Conservation (phyloP, 768 basidiomycete species). For the Boletus sp. region DNA sequence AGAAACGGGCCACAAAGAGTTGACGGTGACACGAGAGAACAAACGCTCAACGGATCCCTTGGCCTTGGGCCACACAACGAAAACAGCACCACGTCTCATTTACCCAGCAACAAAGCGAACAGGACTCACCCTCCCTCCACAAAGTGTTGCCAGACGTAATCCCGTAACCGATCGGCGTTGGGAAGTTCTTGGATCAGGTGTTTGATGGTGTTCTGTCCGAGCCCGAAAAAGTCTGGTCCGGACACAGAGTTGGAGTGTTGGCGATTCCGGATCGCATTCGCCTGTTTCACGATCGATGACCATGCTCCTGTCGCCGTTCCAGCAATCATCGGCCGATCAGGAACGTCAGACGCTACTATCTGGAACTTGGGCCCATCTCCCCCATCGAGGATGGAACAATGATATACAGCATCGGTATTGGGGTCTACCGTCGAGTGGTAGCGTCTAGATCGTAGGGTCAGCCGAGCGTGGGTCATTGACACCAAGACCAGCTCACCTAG, state of each 20-base stretch:
- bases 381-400: slow-evolving; percentile 81
- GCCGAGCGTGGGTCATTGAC: not conserved
- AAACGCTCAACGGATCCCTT: not conserved
- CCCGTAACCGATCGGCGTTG: slow-evolving; percentile 63
- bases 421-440: slow-evolving; percentile 77
- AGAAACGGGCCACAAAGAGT: slow-evolving; percentile 17
- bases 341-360: slow-evolving; percentile 70
- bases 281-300: slow-evolving; percentile 79
- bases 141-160: slow-evolving; percentile 87
- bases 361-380: slow-evolving; percentile 86
- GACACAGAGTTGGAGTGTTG: slow-evolving; percentile 87
- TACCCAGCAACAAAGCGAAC: slow-evolving; percentile 8
- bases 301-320: slow-evolving; percentile 89
- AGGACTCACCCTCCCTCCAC: slow-evolving; percentile 76
- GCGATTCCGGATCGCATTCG: slow-evolving; percentile 75
- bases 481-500: slow-evolving; percentile 45
- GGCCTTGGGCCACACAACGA: slow-evolving; percentile 9
- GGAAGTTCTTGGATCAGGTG: slow-evolving; percentile 85
- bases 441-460: slow-evolving; percentile 43
- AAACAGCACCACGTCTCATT: slow-evolving; percentile 9
- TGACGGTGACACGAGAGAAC: slow-evolving; percentile 11
- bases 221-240: slow-evolving; percentile 84
- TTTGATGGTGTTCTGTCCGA: slow-evolving; percentile 86
- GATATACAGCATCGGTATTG: slow-evolving; percentile 64
- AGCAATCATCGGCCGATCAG: slow-evolving; percentile 70